Percentiles rank a stretch among this genome's conserved stretches.
phyloP scores from a whole-genome alignment of 768 basidiomycete species.

The Xerocomellus dryophilus region DNA sequence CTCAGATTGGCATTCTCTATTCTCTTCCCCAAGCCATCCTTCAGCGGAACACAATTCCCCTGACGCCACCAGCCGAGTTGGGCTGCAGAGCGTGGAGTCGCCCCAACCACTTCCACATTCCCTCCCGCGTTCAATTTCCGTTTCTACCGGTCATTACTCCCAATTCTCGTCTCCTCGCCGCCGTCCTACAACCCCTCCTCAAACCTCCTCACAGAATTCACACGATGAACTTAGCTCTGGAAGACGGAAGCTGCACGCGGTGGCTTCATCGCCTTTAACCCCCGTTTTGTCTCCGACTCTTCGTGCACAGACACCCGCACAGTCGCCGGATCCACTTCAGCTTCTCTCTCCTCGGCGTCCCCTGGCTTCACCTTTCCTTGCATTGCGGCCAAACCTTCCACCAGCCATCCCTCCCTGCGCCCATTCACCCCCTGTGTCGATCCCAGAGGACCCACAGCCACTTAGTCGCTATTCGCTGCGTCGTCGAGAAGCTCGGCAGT shows the following conservation, averaged over 20 bases:
- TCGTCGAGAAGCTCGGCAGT: conserved; percentile 49
- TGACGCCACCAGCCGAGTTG: not conserved
- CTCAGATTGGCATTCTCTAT: conserved; percentile 16
- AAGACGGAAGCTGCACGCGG: not conserved
- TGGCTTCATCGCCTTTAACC: conserved; percentile 22
- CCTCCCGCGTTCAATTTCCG: conserved; percentile 13
- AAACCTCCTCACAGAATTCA: conserved; percentile 14
- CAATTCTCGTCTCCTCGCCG: conserved; percentile 16
- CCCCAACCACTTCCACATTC: not conserved
- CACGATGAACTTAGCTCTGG: not conserved
- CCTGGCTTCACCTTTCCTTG: not conserved
- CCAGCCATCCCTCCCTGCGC: not conserved
- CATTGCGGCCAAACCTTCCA: not conserved
- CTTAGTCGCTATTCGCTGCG: conserved; percentile 53
- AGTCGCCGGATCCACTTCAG: conserved; percentile 26
- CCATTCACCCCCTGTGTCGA: conserved; percentile 3
- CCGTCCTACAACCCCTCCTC: conserved; percentile 18
- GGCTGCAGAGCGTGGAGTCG: not conserved
- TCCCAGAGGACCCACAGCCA: conserved; percentile 19
- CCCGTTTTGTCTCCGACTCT: conserved; percentile 16
- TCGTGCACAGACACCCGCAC: conserved; percentile 5
- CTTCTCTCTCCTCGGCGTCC: conserved; percentile 8
- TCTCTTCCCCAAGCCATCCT: conserved; percentile 17
- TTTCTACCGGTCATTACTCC: conserved; percentile 11
- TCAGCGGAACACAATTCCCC: not conserved